Percentiles rank a stretch among this genome's conserved stretches.
Evolutionary conservation across 2,329 filamentous ascomycete genomes (phyloP).

Genomic region (Botrytis byssoidea): DNA sequence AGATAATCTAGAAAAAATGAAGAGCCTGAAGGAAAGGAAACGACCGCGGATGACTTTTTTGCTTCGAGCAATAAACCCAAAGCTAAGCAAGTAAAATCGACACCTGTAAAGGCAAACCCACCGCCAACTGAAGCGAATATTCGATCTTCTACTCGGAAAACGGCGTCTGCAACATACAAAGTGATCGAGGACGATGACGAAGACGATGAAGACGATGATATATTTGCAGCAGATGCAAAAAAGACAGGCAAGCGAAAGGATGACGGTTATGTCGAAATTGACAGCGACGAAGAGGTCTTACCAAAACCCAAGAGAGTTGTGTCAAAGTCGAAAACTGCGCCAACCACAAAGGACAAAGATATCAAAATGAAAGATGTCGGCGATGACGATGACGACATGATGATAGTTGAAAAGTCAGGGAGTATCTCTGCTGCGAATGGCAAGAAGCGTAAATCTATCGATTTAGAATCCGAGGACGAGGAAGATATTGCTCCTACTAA

Average conservation of each 20-base stretch:
- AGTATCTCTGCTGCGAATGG: constrained; percentile 34
- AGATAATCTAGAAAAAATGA: constrained; percentile 34
- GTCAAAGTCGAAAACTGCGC: constrained; percentile 41
- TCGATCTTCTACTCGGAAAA: constrained; percentile 36
- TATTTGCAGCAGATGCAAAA: constrained; percentile 73
- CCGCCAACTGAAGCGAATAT: constrained; percentile 27
- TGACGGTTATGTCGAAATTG: constrained; percentile 69
- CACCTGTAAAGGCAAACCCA: constrained; percentile 30
- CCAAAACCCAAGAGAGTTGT: constrained; percentile 55
- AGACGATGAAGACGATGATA: constrained; percentile 72
- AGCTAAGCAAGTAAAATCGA: constrained; percentile 32
- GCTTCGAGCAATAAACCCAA: constrained; percentile 37
- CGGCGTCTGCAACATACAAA: constrained; percentile 29
- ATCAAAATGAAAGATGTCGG: constrained; percentile 43
- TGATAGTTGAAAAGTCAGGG: constrained; percentile 35
- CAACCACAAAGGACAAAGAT: constrained; percentile 45
- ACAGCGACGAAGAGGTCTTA: constrained; percentile 66
- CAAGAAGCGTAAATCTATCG: constrained; percentile 61
- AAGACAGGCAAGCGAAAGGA: constrained; percentile 64
- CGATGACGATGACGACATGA: constrained; percentile 46
- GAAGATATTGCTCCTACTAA: constrained; percentile 54
- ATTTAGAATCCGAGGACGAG: constrained; percentile 55
- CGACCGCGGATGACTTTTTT: constrained; percentile 40
- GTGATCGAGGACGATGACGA: constrained; percentile 48
- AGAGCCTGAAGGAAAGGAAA: constrained; percentile 38